These are phyloP conservation scores for Fusarium bactridioides DNA, from an alignment of 2,329 filamentous ascomycete species.

Conservation along the genomic window DNA sequence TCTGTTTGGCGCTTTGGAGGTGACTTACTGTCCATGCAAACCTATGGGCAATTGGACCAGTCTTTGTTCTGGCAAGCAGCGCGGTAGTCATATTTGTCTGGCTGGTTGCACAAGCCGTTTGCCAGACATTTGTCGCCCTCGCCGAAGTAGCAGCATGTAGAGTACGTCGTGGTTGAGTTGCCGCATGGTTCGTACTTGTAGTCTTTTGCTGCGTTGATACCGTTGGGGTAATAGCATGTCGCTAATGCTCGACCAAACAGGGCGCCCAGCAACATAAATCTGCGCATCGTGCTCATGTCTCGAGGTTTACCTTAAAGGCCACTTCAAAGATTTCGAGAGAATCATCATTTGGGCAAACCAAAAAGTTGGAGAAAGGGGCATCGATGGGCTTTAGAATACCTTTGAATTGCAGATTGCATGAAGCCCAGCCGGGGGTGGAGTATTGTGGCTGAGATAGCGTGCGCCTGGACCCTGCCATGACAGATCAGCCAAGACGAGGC, in stretches of 20 bases:
- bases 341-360: too few species aligned
- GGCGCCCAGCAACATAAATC: not conserved
- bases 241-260: conserved; percentile 1
- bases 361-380: not conserved
- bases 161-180: conserved; percentile 17
- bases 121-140: conserved; percentile 33
- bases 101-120: conserved; percentile 31
- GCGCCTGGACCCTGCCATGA: too few species aligned
- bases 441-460: too few species aligned
- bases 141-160: conserved; percentile 37
- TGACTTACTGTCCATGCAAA: conserved; percentile 32
- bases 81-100: conserved; percentile 24
- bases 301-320: too few species aligned
- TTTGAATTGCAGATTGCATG: too few species aligned
- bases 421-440: too few species aligned
- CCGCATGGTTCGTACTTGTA: conserved; percentile 36
- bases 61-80: conserved; percentile 36
- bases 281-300: not conserved
- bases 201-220: conserved; percentile 28
- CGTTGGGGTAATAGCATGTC: conserved; percentile 35
- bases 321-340: not conserved
- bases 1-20: fast-evolving
- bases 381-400: too few species aligned
- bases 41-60: conserved; percentile 31
- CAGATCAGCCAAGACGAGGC: too few species aligned